phyloP scores from a whole-genome alignment of 2,329 filamentous ascomycete genomes.

The Penicillium sp. region DNA sequence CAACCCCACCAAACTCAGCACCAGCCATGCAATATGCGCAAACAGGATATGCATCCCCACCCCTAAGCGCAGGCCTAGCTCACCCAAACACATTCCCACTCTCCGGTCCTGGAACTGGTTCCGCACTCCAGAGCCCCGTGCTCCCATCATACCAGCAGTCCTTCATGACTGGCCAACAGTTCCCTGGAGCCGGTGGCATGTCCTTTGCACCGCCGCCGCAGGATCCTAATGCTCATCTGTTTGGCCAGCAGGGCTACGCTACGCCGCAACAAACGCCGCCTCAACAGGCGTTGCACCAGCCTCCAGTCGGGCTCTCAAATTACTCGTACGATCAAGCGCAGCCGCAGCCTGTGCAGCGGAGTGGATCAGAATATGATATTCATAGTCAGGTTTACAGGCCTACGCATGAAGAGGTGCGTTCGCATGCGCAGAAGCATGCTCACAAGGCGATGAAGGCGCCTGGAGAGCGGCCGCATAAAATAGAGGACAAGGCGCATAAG shows the following conservation, averaged over 20 bases:
- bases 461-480: conserved; percentile 32
- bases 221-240: conserved; percentile 35
- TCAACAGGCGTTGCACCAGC: conserved; percentile 16
- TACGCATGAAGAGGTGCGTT: conserved; percentile 43
- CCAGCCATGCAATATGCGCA: conserved; percentile 22
- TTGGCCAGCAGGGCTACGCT: conserved; percentile 29
- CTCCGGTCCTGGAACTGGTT: conserved; percentile 3
- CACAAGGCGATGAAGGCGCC: conserved; percentile 35
- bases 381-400: conserved; percentile 50
- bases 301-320: conserved; percentile 40
- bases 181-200: conserved; percentile 24
- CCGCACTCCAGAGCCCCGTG: conserved; percentile 28
- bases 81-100: conserved; percentile 26
- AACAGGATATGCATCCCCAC: conserved; percentile 35
- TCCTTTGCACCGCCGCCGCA: conserved; percentile 24
- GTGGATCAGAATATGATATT: conserved; percentile 41
- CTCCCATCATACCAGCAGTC: conserved; percentile 32
- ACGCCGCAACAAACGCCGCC: background rate
- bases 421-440: conserved; percentile 37
- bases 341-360: conserved; percentile 13
- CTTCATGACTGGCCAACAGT: conserved; percentile 16
- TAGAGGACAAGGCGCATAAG: conserved; percentile 40
- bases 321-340: conserved; percentile 44
- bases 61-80: conserved; percentile 35
- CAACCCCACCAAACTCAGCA: conserved; percentile 21